Evolutionary conservation across 495 filamentous ascomycete species (phyloP).

Genomic region (Astrothelium macrocarpum): DNA sequence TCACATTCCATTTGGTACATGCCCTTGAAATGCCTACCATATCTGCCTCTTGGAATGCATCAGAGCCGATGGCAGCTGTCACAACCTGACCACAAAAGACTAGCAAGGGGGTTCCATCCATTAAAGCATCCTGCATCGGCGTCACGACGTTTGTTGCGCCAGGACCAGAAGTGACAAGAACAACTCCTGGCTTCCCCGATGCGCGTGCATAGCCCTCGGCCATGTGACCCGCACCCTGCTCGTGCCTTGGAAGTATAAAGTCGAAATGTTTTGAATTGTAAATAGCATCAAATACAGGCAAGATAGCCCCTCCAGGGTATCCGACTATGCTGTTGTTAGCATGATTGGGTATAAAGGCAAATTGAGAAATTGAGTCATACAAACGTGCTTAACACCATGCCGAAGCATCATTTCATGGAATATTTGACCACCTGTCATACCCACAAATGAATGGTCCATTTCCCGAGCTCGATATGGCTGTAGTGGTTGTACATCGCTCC

Average conservation of each 20-base stretch:
- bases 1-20: slow-evolving; percentile 81
- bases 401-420: slow-evolving; percentile 99
- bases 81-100: slow-evolving; percentile 72
- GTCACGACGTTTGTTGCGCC: slow-evolving; percentile 73
- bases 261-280: slow-evolving; percentile 73
- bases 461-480: slow-evolving; percentile 29
- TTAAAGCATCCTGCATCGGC: slow-evolving; percentile 68
- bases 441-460: slow-evolving; percentile 61
- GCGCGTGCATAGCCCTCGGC: slow-evolving; percentile 69
- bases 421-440: slow-evolving; percentile 89
- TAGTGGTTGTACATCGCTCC: slow-evolving; percentile 29
- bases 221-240: slow-evolving; percentile 77
- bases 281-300: slow-evolving; percentile 78
- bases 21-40: slow-evolving; percentile 65
- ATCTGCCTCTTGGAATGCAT: slow-evolving; percentile 75
- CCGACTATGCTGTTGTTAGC: slow-evolving; percentile 42
- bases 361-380: slow-evolving; percentile 21
- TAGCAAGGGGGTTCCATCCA: slow-evolving; percentile 69
- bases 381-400: slow-evolving; percentile 79
- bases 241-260: slow-evolving; percentile 68
- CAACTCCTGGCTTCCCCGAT: slow-evolving; percentile 65
- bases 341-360: slow-evolving; percentile 1
- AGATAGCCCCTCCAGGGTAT: slow-evolving; percentile 69
- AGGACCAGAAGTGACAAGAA: slow-evolving; percentile 69
- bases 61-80: slow-evolving; percentile 63